These are phyloP conservation scores for Pharus latifolius DNA, from an alignment of 176 grass and related monocot species.

Conservation along the genomic window DNA sequence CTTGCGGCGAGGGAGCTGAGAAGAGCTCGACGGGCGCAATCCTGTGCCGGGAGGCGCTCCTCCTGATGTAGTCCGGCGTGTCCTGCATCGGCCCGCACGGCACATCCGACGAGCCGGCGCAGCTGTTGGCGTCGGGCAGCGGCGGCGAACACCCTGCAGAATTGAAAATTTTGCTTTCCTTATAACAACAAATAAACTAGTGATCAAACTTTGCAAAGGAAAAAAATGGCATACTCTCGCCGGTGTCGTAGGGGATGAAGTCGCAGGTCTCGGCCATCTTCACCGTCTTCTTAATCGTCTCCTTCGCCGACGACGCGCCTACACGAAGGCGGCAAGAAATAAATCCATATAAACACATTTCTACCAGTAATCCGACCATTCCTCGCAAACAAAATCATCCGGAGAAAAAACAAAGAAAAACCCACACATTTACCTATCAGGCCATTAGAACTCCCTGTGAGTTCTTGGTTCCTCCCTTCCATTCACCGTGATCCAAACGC, in stretches of 20 bases:
- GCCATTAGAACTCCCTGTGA: background rate
- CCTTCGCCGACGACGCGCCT: background rate
- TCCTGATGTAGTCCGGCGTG: constrained; percentile 73
- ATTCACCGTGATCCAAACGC: background rate
- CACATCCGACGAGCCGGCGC: background rate
- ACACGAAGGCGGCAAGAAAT: background rate
- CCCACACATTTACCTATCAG: background rate
- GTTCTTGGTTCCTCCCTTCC: background rate
- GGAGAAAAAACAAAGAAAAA: no score
- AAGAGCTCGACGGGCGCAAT: constrained; percentile 69
- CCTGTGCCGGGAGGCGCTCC: constrained; percentile 21
- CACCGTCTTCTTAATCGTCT: constrained; percentile 28
- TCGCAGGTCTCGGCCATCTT: constrained; percentile 25
- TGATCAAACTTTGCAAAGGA: background rate
- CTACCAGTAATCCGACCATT: background rate
- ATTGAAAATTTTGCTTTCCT: no score
- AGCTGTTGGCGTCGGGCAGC: background rate
- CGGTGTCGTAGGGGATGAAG: constrained; percentile 9
- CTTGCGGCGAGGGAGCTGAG: constrained; percentile 6
- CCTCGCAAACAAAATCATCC: no score
- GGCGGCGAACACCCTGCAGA: background rate
- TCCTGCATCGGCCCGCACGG: constrained; percentile 32
- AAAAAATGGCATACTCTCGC: background rate
- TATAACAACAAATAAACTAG: background rate
- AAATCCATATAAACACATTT: background rate